Base-by-base conservation (phyloP, 148 eudicot genomes). In the Gaultheria prostrata region DNA sequence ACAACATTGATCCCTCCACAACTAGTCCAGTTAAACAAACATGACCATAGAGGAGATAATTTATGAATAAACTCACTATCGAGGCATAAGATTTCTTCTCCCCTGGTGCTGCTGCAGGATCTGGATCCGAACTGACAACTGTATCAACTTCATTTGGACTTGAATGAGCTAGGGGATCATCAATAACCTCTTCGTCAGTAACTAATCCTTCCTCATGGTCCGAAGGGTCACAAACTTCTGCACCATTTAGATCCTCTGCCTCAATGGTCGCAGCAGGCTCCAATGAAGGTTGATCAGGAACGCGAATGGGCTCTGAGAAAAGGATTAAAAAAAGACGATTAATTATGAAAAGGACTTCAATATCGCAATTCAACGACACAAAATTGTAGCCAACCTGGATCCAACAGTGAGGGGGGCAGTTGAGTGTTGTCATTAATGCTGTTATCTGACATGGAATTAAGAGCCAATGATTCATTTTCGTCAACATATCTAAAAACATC, bases 41-140 rank as follows among this genome's bases (percentile, higher is more conserved):
- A 59, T 59, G 65, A 21, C 65, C 65, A 59, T 59, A 21, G 6
- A 59, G 65, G 65, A 59, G 65, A 21, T 20, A 59, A 59, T 24
- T 59, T 59, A 20, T 59, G 65, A 59, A 21, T 21, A 88, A 89
- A 88, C 92, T 90, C 56, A 93, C 86, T 82, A 93, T 90, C 33
- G 92, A 93, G 30, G 95, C 95, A 87, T 93, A 93, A n/a, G 95
- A 93, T 79, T 89, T 90, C 85, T 90, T 90, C 71, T 88, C 91
- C 46, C 89, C 94, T 69, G 77, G 86, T 8, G 24, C 10, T 59
- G 65, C 26, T 48, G 87, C 82, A 80, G 43, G 43, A 39, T 39
- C 43, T 0, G 86, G 56, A 57, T 87, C 82, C 71, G 85, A 69
- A 76, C 84, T 82, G 90, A 78, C 39, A 70, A 49, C 86, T 51